phyloP scores from a whole-genome alignment of 495 filamentous ascomycete genomes.

The Parachaetomium inaequale region DNA sequence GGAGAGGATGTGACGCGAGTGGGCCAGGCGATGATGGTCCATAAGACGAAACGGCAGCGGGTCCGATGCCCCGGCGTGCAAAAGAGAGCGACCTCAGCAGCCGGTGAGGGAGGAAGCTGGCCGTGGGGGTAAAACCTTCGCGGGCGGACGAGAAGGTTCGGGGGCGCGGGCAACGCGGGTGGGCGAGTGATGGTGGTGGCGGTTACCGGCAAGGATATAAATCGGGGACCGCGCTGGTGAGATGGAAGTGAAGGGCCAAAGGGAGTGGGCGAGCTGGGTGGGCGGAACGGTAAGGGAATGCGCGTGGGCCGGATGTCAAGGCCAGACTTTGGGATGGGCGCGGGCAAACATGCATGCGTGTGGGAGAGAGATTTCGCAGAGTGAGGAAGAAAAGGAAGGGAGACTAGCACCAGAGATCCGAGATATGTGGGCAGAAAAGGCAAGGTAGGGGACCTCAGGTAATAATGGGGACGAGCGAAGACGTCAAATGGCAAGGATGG shows the following conservation, averaged over 20 bases:
- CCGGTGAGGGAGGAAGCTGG: background rate
- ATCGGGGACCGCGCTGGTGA: background rate
- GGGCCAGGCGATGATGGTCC: slow-evolving; percentile 27
- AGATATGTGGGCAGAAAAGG: slow-evolving; percentile 29
- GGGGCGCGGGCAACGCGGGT: slow-evolving; percentile 14
- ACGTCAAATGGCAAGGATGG: slow-evolving; percentile 29
- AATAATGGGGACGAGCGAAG: slow-evolving; percentile 40
- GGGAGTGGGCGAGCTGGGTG: background rate
- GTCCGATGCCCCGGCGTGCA: slow-evolving; percentile 28
- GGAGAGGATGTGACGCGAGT: slow-evolving; percentile 14
- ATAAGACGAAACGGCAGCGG: slow-evolving; percentile 31
- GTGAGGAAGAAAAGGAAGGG: slow-evolving; percentile 29
- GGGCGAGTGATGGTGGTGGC: slow-evolving; percentile 7
- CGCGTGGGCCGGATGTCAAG: slow-evolving; percentile 3
- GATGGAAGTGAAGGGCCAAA: background rate
- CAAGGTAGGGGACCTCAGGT: no score
- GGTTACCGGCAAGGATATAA: slow-evolving; percentile 18
- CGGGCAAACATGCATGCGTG: slow-evolving; percentile 25
- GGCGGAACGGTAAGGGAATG: slow-evolving; percentile 1
- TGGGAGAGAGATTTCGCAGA: slow-evolving; percentile 19
- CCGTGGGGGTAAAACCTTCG: background rate
- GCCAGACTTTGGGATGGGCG: background rate
- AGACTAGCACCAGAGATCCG: slow-evolving; percentile 19
- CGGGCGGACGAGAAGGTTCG: background rate
- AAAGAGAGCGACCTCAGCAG: slow-evolving; percentile 9